A percentile compares a stretch with the other conserved stretches of the same genome.
These are phyloP conservation scores for Penicillium sp. DNA, from an alignment of 2,329 filamentous ascomycete species.

Conservation along the genomic window DNA sequence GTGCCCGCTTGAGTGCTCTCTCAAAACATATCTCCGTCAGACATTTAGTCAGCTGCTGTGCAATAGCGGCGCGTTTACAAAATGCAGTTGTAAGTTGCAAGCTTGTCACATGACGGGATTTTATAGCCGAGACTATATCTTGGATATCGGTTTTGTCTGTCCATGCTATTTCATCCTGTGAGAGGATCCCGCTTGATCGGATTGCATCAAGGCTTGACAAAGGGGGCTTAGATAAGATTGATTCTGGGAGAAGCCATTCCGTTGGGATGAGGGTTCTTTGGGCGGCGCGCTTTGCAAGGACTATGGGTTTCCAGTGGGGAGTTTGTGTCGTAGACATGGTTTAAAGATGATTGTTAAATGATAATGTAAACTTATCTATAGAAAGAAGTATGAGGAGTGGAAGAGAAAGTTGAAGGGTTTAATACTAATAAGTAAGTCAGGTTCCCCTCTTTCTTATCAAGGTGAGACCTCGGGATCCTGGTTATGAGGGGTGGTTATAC, in stretches of 20 bases:
- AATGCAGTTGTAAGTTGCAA: constrained; percentile 14
- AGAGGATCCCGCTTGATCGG: constrained; percentile 19
- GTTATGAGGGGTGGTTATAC: no score
- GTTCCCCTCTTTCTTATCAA: no score
- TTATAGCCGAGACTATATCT: constrained; percentile 15
- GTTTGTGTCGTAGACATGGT: not conserved
- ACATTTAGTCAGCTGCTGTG: constrained; percentile 17
- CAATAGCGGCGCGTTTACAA: constrained; percentile 11
- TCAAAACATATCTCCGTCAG: constrained; percentile 49
- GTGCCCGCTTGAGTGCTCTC: constrained; percentile 52
- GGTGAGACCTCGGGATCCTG: no score
- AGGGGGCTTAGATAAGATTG: constrained; percentile 1
- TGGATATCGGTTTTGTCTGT: constrained; percentile 22
- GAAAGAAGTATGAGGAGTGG: not conserved
- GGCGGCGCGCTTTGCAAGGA: constrained; percentile 19
- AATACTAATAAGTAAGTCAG: not conserved
- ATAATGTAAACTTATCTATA: not conserved
- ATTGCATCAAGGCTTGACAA: constrained; percentile 18
- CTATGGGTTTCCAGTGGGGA: constrained; percentile 21
- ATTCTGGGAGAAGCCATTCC: constrained; percentile 21
- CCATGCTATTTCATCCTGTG: constrained; percentile 20
- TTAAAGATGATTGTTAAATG: not conserved
- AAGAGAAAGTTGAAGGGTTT: not conserved
- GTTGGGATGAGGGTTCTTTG: constrained; percentile 22
- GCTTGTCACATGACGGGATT: constrained; percentile 6